Conservation (phyloP, 352 stramenopile genomes). For the Phytopythium delawarense region DNA sequence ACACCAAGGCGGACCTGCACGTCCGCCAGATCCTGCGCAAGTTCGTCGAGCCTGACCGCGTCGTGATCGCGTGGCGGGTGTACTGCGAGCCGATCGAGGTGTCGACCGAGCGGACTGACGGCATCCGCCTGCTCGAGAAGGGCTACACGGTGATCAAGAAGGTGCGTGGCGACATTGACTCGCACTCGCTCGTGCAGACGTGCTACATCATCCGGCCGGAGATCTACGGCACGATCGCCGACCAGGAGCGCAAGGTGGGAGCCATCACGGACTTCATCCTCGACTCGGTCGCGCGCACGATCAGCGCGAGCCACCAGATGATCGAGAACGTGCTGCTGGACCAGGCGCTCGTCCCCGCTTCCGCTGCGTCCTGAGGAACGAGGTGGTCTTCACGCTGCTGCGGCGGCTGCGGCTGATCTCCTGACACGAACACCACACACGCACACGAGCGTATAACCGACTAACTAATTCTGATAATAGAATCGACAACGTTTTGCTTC, state of each 20-base stretch:
- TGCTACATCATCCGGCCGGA: constrained; percentile 63
- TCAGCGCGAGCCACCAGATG: constrained; percentile 66
- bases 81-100: constrained; percentile 48
- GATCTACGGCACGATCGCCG: constrained; percentile 56
- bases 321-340: constrained; percentile 68
- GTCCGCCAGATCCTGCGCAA: constrained; percentile 52
- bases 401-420: background rate
- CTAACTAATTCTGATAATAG: background rate
- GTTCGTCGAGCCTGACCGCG: constrained; percentile 44
- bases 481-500: background rate
- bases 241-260: constrained; percentile 56
- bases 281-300: constrained; percentile 50
- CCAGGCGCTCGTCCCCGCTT: constrained; percentile 16
- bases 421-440: background rate
- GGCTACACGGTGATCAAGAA: constrained; percentile 62
- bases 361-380: background rate
- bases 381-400: background rate
- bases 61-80: constrained; percentile 58
- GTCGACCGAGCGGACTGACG: constrained; percentile 43
- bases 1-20: constrained; percentile 41
- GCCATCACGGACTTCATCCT: constrained; percentile 69
- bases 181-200: constrained; percentile 59
- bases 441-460: background rate
- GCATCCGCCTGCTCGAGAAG: constrained; percentile 49
- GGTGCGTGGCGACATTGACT: constrained; percentile 23